These are phyloP conservation scores for Trichophyton simii DNA, from an alignment of 2,329 filamentous ascomycete species.

Conservation along the genomic window DNA sequence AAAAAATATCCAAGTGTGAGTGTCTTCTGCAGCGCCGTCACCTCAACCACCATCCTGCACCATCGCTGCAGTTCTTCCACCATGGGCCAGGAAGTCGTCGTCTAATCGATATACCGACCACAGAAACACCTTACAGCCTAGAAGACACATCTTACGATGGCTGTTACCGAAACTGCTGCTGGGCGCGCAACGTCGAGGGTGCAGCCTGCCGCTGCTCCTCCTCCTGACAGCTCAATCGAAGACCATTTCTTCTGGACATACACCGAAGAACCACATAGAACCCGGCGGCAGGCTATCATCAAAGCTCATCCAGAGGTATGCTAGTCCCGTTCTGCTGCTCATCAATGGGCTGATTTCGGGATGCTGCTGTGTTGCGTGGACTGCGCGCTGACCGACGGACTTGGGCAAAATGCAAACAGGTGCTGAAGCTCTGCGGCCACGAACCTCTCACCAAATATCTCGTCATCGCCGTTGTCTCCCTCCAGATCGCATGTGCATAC, in stretches of 20 bases:
- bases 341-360: neutral
- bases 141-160: neutral
- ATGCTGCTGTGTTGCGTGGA: neutral
- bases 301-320: constrained; percentile 90
- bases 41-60: too few species aligned
- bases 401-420: constrained; percentile 38
- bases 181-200: neutral
- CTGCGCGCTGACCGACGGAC: neutral
- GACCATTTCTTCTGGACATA: constrained; percentile 95
- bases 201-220: constrained; percentile 9
- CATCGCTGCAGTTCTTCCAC: neutral
- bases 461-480: constrained; percentile 66
- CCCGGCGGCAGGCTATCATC: constrained; percentile 83
- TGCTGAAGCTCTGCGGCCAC: constrained; percentile 91
- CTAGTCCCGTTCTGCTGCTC: constrained; percentile 3
- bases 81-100: neutral
- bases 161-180: neutral
- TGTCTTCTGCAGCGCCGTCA: too few species aligned
- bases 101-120: neutral
- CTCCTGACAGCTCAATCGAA: constrained; percentile 25
- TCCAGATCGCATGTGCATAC: constrained; percentile 69
- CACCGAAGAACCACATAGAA: constrained; percentile 92
- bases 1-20: too few species aligned
- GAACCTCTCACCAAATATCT: constrained; percentile 94
- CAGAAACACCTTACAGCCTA: neutral